Conservation (phyloP, 2,329 filamentous ascomycete species). For the Gliomastix tumulicola region DNA sequence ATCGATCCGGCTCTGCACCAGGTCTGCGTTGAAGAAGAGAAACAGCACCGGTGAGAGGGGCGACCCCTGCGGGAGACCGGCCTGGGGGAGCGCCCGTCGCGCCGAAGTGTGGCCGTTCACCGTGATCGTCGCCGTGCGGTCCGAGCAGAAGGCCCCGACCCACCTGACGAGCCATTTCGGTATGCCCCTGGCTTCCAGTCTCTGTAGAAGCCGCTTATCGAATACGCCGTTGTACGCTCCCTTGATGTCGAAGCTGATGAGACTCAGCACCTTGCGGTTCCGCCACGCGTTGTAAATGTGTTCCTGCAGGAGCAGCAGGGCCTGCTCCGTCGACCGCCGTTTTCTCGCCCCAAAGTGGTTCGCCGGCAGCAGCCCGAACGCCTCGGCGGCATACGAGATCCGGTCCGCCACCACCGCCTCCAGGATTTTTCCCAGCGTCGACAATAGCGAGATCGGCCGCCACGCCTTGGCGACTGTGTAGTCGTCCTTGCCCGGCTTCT, state of each 20-base stretch:
- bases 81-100: no score
- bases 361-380: not conserved
- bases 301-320: not conserved
- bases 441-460: not conserved
- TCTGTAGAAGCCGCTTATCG: not conserved
- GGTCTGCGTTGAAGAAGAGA: conserved; percentile 1
- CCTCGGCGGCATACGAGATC: not conserved
- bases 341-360: not conserved
- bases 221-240: conserved; percentile 1
- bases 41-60: not conserved
- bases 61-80: not conserved
- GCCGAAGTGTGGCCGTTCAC: not conserved
- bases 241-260: not conserved
- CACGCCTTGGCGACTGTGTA: not conserved
- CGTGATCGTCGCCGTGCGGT: not conserved
- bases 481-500: not conserved
- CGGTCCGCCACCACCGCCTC: not conserved
- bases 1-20: no score
- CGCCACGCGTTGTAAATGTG: not conserved
- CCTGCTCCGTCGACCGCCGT: no score
- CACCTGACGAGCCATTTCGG: not conserved
- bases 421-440: not conserved
- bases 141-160: not conserved
- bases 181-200: not conserved
- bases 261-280: not conserved